Evolutionary conservation across 2,329 filamentous ascomycete genomes (phyloP), one percentile per base, ranked within the genome.

Genomic region (Fusarium drepaniforme): DNA sequence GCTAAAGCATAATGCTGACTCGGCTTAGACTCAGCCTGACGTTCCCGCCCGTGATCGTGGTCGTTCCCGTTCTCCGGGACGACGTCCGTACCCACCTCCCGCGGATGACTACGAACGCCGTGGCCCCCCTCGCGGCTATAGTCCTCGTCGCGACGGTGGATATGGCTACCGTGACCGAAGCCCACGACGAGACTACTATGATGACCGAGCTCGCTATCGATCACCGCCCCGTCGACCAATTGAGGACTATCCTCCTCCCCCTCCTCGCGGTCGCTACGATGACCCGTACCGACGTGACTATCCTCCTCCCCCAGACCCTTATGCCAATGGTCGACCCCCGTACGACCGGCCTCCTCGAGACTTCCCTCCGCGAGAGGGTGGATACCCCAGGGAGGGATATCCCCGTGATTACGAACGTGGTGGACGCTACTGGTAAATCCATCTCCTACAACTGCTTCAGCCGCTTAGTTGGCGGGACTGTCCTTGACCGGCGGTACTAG

Each of bases 151-250:
- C 23, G 88, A 87, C 18, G 87, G 83, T 16, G 87, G 83, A 60
- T 92, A 93, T 72, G 92, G 93, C 75, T 98, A 98, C 84, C 95
- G 96, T 82, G 95, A 97, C 81, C 92, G 96, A 79, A 96, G 94
- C 80, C 93, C 93, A 67, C 93, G 93, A 70, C 93, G 94, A 77
- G 93, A 96, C 71, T 97, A 98, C 85, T 97, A 98, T 84, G 93
- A 94, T 57, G 94, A 96, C 74, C 91, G 93, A 81, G 91, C 93
- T 78, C 90, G 93, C 60, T 95, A 96, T 80, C 93, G 94, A 68
- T 95, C 94, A 67, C 94, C 95, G 71, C 93, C 93, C 53, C 93
- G 93, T 75, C 92, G 93, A 25, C 92, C 93, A 53, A 88, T 93
- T 74, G 93, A 96, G 72, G 95, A 97, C 80, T 97, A 97, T 71